These are phyloP conservation scores for Tolypocladium cylindrosporum DNA, from an alignment of 2,329 filamentous ascomycete species.

Conservation along the genomic window DNA sequence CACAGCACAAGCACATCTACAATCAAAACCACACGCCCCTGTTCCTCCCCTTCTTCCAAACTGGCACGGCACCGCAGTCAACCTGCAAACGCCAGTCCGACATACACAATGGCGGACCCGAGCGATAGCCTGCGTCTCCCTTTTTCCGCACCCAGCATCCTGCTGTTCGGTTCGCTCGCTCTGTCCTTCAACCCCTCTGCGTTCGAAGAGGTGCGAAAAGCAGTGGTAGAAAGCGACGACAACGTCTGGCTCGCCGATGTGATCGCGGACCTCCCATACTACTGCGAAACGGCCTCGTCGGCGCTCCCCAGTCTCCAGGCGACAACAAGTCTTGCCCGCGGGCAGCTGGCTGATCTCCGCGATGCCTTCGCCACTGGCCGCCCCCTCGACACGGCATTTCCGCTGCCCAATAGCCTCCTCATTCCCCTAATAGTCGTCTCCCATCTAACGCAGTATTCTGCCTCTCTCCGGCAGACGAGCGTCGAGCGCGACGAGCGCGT, in stretches of 20 bases:
- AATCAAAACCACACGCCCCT: too few relatives aligned
- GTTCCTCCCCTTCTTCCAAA: neutral
- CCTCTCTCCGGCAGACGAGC: neutral
- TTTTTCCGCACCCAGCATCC: neutral
- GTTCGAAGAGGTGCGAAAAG: neutral
- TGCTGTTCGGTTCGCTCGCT: conserved; percentile 1
- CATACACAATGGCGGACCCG: neutral
- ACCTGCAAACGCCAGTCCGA: neutral
- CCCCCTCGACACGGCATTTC: neutral
- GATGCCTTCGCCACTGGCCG: neutral
- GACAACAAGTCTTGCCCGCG: neutral
- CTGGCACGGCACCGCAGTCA: neutral
- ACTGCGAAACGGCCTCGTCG: neutral
- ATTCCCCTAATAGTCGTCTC: conserved; percentile 25
- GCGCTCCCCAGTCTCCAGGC: neutral
- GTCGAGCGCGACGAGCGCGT: neutral
- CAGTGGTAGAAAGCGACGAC: neutral
- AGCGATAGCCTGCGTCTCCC: neutral
- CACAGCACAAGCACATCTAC: too few relatives aligned
- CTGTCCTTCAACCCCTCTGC: neutral
- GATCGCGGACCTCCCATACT: neutral
- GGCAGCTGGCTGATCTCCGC: neutral
- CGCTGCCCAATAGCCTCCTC: conserved; percentile 22
- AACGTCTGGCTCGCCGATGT: neutral
- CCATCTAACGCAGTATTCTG: conserved; percentile 23